phyloP scores from a whole-genome alignment of 257 asterid species.

The Ophiorrhiza pumila region DNA sequence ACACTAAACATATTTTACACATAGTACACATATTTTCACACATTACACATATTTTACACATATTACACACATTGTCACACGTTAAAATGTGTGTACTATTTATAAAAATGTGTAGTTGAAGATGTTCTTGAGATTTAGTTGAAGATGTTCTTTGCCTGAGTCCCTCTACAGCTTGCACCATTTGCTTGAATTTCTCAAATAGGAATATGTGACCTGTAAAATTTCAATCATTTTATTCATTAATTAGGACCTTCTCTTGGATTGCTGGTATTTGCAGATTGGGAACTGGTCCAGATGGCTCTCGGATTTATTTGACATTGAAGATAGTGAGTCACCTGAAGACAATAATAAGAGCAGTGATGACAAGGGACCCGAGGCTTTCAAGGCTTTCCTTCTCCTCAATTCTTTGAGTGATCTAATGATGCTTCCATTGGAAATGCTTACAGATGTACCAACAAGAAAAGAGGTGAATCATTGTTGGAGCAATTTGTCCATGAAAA shows the following conservation, averaged over 20 bases:
- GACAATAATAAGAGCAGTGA: slow-evolving; percentile 21
- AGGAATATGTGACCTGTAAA: neutral
- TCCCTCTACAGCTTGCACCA: neutral
- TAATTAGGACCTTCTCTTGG: neutral
- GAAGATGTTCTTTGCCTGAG: neutral
- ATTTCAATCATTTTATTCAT: neutral
- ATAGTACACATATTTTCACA: too few relatives aligned
- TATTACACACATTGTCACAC: too few relatives aligned
- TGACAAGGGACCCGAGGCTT: slow-evolving; percentile 34
- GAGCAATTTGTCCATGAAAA: neutral
- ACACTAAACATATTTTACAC: too few relatives aligned
- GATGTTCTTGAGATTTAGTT: too few relatives aligned
- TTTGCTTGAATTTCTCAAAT: neutral
- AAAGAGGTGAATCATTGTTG: slow-evolving; percentile 52
- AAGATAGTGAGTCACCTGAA: slow-evolving; percentile 48
- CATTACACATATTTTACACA: too few relatives aligned
- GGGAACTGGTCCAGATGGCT: slow-evolving; percentile 96
- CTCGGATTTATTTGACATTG: slow-evolving; percentile 67
- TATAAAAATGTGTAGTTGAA: too few relatives aligned
- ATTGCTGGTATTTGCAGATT: slow-evolving; percentile 49
- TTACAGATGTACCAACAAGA: slow-evolving; percentile 65
- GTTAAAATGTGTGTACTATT: too few relatives aligned
- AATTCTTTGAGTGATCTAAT: slow-evolving; percentile 78
- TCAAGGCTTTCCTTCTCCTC: slow-evolving; percentile 73
- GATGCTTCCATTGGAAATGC: slow-evolving; percentile 92